Evolutionary conservation across 1,284 basidiomycete species (phyloP).

Genomic region (Quambalaria eucalypti): DNA sequence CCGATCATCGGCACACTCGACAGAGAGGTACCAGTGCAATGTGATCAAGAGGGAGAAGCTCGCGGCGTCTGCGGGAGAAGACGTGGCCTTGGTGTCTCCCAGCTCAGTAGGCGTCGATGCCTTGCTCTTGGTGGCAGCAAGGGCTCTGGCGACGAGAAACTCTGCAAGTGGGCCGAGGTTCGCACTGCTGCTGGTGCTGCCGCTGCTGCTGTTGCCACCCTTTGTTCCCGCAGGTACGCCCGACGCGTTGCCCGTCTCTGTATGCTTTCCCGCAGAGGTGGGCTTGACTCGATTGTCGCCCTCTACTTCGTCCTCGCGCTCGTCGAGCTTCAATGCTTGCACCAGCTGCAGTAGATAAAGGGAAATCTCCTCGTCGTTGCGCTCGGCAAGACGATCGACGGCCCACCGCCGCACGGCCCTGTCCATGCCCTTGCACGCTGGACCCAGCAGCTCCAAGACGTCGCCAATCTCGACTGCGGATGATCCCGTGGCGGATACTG

Average conservation of each 20-base stretch:
- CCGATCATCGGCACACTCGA: slow-evolving; percentile 72
- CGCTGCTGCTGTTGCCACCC: background rate
- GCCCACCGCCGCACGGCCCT: slow-evolving; percentile 55
- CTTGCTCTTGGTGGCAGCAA: slow-evolving; percentile 11
- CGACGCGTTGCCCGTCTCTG: no score
- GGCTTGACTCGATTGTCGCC: background rate
- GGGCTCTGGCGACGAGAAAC: slow-evolving; percentile 4
- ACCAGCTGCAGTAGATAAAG: slow-evolving; percentile 91
- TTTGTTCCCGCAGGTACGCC: no score
- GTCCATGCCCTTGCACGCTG: slow-evolving; percentile 75
- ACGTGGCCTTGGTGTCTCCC: no score
- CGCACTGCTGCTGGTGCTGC: slow-evolving; percentile 5
- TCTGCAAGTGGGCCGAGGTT: background rate
- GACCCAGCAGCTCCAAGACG: slow-evolving; percentile 85
- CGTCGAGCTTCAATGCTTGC: slow-evolving; percentile 71
- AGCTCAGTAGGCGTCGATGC: background rate
- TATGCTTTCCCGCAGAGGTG: no score
- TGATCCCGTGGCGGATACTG: background rate
- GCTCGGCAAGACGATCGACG: background rate
- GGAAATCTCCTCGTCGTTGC: slow-evolving; percentile 92
- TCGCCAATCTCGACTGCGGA: slow-evolving; percentile 80
- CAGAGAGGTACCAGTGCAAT: slow-evolving; percentile 95
- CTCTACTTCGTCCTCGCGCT: slow-evolving; percentile 4
- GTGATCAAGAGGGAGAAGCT: slow-evolving; percentile 54
- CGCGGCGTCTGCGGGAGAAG: slow-evolving; percentile 7